phyloP scores from a whole-genome alignment of 768 basidiomycete species.

The Kwoniella sp. region DNA sequence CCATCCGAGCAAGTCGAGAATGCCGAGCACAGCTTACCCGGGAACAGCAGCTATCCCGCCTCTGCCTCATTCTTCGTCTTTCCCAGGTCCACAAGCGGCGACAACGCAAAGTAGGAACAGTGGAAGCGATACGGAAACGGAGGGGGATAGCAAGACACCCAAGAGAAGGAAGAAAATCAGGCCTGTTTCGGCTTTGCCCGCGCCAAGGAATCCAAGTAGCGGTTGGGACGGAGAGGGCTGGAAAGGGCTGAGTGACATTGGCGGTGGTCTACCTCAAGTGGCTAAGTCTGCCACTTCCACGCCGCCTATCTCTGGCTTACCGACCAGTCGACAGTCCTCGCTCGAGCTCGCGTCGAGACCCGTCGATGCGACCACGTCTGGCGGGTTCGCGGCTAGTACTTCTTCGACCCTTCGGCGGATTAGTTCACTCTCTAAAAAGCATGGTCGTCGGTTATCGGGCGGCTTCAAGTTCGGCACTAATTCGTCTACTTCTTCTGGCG shows the following conservation, averaged over 20 bases:
- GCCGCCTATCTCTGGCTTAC: conserved; percentile 10
- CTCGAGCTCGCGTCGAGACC: not conserved
- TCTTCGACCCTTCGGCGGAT: conserved; percentile 40
- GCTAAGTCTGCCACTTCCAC: not conserved
- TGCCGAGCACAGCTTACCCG: not conserved
- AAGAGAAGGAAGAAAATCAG: conserved; percentile 34
- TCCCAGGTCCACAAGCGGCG: conserved; percentile 11
- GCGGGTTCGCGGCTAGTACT: conserved; percentile 9
- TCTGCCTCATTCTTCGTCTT: conserved; percentile 42
- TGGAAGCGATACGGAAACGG: conserved; percentile 37
- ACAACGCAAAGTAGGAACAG: conserved; percentile 1
- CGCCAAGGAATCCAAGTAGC: conserved; percentile 16
- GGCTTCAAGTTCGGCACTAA: conserved; percentile 46
- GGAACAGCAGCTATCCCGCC: conserved; percentile 21
- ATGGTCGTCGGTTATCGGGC: conserved; percentile 52
- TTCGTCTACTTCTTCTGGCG: conserved; percentile 13
- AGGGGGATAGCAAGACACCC: conserved; percentile 29
- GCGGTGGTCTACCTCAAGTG: not conserved
- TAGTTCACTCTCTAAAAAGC: conserved; percentile 46
- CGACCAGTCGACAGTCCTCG: conserved; percentile 7
- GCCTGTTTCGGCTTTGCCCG: conserved; percentile 39
- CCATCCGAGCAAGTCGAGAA: conserved; percentile 4
- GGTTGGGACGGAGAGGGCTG: conserved; percentile 16
- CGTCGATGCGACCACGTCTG: not conserved
- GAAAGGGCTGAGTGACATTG: conserved; percentile 15